These are phyloP conservation scores for Dryas octopetala DNA, from an alignment of 306 rosid species.

Conservation along the genomic window DNA sequence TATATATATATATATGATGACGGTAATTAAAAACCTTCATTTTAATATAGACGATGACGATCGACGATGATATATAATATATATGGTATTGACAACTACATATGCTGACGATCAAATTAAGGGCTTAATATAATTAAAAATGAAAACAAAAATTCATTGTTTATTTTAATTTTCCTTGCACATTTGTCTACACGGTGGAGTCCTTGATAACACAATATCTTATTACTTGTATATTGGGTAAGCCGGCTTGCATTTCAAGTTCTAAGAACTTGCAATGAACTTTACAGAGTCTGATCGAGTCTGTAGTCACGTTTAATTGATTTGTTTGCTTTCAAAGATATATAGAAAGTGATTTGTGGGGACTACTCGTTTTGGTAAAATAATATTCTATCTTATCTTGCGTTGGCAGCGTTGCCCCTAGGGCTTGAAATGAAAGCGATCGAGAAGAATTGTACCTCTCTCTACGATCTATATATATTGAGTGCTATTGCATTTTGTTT, in stretches of 20 bases:
- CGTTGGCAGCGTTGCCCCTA: not conserved
- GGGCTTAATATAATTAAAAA: not conserved
- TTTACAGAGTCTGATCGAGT: slow-evolving; percentile 3
- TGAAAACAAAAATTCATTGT: not conserved
- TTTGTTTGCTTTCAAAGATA: slow-evolving; percentile 23
- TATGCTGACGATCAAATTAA: not conserved
- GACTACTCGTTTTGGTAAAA: slow-evolving; percentile 19
- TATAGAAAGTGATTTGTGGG: slow-evolving; percentile 18
- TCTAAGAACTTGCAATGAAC: slow-evolving; percentile 41
- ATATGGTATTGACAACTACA: not conserved
- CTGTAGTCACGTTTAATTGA: not conserved
- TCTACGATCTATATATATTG: slow-evolving; percentile 26
- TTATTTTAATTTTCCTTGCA: not conserved
- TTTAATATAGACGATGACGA: not conserved
- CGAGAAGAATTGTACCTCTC: not conserved
- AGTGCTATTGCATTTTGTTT: slow-evolving; percentile 5
- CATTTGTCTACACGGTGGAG: not conserved
- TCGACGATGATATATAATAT: not conserved
- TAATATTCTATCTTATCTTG: slow-evolving; percentile 24
- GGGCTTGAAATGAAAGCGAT: no score
- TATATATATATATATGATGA: not conserved
- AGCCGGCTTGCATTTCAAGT: slow-evolving; percentile 11
- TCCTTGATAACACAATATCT: slow-evolving; percentile 1
- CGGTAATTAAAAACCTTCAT: not conserved
- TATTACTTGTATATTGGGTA: not conserved